Conservation (phyloP, 345 rosid species). For the Aethionema arabicum region DNA sequence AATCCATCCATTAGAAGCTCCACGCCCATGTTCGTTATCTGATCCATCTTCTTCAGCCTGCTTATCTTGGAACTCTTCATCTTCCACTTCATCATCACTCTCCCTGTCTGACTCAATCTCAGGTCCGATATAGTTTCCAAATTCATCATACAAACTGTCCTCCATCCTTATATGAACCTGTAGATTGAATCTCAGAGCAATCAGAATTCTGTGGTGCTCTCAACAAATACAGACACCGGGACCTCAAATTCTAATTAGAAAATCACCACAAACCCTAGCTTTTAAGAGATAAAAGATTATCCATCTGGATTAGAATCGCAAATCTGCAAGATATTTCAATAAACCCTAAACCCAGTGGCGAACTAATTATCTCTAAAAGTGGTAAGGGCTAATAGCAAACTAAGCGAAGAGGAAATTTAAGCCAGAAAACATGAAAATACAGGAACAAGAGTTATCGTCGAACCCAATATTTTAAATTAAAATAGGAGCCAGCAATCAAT, state of each 20-base stretch:
- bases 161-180: slow-evolving; percentile 57
- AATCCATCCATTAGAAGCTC: slow-evolving; percentile 79
- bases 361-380: neutral
- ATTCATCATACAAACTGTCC: slow-evolving; percentile 94
- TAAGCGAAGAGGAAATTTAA: neutral
- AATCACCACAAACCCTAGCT: neutral
- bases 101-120: slow-evolving; percentile 91
- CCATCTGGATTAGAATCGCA: neutral
- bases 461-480: neutral
- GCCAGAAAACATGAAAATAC: neutral
- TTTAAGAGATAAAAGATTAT: neutral
- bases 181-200: slow-evolving; percentile 1
- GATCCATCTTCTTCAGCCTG: slow-evolving; percentile 53
- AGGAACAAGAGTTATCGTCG: neutral
- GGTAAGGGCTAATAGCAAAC: neutral
- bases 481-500: neutral
- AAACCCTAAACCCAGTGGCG: neutral
- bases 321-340: neutral
- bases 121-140: slow-evolving; percentile 97
- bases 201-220: neutral
- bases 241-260: neutral
- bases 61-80: slow-evolving; percentile 57
- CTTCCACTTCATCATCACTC: slow-evolving; percentile 68
- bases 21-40: slow-evolving; percentile 54
- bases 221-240: neutral